Evolutionary conservation across 2,329 filamentous ascomycete species (phyloP).

Genomic region (Elsinoe arachidis): DNA sequence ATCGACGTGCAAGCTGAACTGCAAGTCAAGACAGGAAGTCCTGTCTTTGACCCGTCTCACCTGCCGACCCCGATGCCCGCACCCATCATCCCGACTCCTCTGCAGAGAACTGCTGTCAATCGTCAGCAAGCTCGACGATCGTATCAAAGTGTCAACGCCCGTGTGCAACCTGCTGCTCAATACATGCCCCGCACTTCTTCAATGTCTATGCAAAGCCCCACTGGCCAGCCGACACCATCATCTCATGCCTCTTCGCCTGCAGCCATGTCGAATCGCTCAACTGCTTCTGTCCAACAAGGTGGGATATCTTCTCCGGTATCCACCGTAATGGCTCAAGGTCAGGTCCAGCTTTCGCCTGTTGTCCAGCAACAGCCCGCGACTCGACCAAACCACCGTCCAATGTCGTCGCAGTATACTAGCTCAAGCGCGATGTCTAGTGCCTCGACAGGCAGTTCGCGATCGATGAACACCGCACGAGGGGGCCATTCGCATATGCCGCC

Average conservation of each 20-base stretch:
- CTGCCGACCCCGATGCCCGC: slow-evolving; percentile 47
- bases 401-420: slow-evolving; percentile 23
- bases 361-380: slow-evolving; percentile 37
- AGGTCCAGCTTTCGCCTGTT: slow-evolving; percentile 30
- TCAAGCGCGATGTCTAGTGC: slow-evolving; percentile 31
- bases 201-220: slow-evolving; percentile 52
- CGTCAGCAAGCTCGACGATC: slow-evolving; percentile 47
- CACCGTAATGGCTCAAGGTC: slow-evolving; percentile 46
- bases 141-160: slow-evolving; percentile 22
- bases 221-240: slow-evolving; percentile 71
- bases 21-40: slow-evolving; percentile 82
- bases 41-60: slow-evolving; percentile 60
- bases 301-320: slow-evolving; percentile 54
- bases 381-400: slow-evolving; percentile 31
- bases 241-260: slow-evolving; percentile 66
- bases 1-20: slow-evolving; percentile 97
- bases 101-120: slow-evolving; percentile 74
- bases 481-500: slow-evolving; percentile 28
- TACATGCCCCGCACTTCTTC: slow-evolving; percentile 29
- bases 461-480: slow-evolving; percentile 18
- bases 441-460: slow-evolving; percentile 24
- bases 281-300: slow-evolving; percentile 52
- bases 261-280: slow-evolving; percentile 49
- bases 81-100: slow-evolving; percentile 50
- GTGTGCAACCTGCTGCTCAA: slow-evolving; percentile 2